Percentiles rank a stretch among this genome's conserved stretches.
These are phyloP conservation scores for Thermomucor indicae-seudaticae DNA, from an alignment of 371 early-diverging fungal genomes.

Conservation along the genomic window DNA sequence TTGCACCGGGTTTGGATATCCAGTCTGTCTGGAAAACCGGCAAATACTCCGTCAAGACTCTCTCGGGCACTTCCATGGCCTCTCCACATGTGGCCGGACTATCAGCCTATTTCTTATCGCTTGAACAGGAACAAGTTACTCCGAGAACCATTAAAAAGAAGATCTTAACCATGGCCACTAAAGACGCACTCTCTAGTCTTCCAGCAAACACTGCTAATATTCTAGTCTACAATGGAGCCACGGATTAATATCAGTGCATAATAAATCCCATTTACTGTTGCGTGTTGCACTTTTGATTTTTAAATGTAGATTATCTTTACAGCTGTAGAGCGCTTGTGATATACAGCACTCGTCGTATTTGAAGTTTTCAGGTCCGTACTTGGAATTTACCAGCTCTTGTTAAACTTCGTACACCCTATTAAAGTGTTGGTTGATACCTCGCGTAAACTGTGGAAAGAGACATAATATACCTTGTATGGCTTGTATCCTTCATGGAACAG, in stretches of 20 bases:
- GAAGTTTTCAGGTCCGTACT: conserved; percentile 60
- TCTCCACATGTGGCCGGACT: conserved; percentile 96
- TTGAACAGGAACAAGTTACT: conserved; percentile 52
- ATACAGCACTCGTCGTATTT: no score
- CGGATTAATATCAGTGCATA: no score
- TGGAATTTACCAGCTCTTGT: conserved; percentile 76
- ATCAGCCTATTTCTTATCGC: conserved; percentile 79
- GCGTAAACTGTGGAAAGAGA: neutral
- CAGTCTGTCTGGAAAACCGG: conserved; percentile 84
- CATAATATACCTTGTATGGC: conserved; percentile 65
- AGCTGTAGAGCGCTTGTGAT: no score
- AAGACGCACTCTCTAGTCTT: conserved; percentile 58
- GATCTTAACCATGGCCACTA: conserved; percentile 64
- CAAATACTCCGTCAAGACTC: conserved; percentile 68
- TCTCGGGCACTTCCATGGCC: conserved; percentile 99
- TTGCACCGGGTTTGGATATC: conserved; percentile 92
- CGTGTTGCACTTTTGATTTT: no score
- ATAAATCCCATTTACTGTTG: no score
- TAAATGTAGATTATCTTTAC: no score
- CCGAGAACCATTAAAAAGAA: conserved; percentile 80
- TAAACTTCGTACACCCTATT: conserved; percentile 66
- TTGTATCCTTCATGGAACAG: conserved; percentile 78
- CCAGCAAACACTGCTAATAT: conserved; percentile 75
- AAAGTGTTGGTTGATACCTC: neutral
- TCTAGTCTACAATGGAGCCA: conserved; percentile 67